Percentiles rank a stretch among this genome's conserved stretches.
Evolutionary conservation across 345 rosid genomes (phyloP).

Genomic region (Populus deltoides): DNA sequence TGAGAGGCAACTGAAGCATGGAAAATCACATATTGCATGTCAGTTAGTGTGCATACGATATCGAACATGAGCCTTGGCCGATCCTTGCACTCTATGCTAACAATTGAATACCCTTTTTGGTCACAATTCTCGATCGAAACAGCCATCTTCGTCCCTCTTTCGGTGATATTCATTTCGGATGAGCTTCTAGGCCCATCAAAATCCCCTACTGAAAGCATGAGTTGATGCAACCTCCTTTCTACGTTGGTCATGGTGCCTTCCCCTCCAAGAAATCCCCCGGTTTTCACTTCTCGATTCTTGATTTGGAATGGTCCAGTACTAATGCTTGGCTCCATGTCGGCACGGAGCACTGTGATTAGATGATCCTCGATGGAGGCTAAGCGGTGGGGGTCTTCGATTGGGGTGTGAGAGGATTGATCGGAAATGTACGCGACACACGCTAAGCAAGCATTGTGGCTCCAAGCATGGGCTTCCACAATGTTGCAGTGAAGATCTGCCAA

Average conservation of each 20-base stretch:
- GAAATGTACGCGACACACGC: conserved; percentile 67
- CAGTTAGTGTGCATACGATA: conserved; percentile 64
- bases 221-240: conserved; percentile 69
- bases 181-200: conserved; percentile 34
- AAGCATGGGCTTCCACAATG: conserved; percentile 66
- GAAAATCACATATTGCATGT: conserved; percentile 76
- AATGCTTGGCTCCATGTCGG: conserved; percentile 24
- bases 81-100: conserved; percentile 61
- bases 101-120: conserved; percentile 62
- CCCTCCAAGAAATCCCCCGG: conserved; percentile 35
- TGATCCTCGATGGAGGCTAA: conserved; percentile 59
- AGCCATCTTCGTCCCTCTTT: conserved; percentile 25
- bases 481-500: conserved; percentile 60
- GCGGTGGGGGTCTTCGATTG: conserved; percentile 57
- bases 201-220: conserved; percentile 68
- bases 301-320: conserved; percentile 20
- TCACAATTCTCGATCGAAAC: conserved; percentile 60
- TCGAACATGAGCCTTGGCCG: conserved; percentile 76
- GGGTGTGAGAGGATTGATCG: conserved; percentile 46
- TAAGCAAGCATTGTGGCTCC: conserved; percentile 72
- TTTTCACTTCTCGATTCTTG: conserved; percentile 41
- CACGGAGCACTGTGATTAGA: conserved; percentile 55
- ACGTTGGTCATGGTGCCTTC: conserved; percentile 42
- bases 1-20: conserved; percentile 56
- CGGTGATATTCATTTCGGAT: conserved; percentile 8